Evolutionary conservation across 768 basidiomycete species (phyloP), one percentile per base, ranked within the genome.

Genomic region (Termitomyces sp.): DNA sequence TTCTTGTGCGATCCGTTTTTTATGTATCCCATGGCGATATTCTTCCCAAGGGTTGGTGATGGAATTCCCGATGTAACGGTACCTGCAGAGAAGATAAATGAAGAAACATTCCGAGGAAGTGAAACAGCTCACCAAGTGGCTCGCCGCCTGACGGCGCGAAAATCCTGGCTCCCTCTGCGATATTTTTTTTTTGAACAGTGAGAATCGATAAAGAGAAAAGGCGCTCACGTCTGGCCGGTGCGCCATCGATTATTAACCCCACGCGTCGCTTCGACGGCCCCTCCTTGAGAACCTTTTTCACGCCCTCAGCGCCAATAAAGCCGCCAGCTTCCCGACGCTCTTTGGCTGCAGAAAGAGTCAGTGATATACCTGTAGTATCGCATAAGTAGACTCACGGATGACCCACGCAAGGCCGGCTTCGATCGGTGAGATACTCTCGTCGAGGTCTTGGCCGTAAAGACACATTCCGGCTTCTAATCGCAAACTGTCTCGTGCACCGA

Each of bases 21-120:
- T 48, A 98, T 81, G 65, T 98, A 98, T 0, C 86, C 96, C 96
- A 98, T 98, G 0, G 95, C 93, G 64, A 98, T 92, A 71, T 99
- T 98, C 70, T 88, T 87, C 1, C 83, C 84, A 3, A 94, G 76
- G 1, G 92, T 88, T 0, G 95, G 96, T 0, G 94, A 94, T 15
- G 97, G 97, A 60, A 98, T 97, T 47, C 96, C 97, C 0, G 94
- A 98, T 0, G 95, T 99, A 47, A 98, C 82, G 13, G 73, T 68
- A 36, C 93, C 92, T 84, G 68, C 16, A 50, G 42, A 28, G n/a
- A 48, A n/a, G n/a, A 39, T 24, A 22, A 34, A 39, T 42, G 13
- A 18, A n/a, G 9, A 31, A 31, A 51, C 18, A 59, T 46, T 58
- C 48, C 26, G 28, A 33, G 33, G n/a, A 60, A 52, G 41, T 62